Evolutionary conservation across 2,329 filamentous ascomycete genomes (phyloP), one percentile per base, ranked within the genome.

Genomic region (Xylariaceae sp.): DNA sequence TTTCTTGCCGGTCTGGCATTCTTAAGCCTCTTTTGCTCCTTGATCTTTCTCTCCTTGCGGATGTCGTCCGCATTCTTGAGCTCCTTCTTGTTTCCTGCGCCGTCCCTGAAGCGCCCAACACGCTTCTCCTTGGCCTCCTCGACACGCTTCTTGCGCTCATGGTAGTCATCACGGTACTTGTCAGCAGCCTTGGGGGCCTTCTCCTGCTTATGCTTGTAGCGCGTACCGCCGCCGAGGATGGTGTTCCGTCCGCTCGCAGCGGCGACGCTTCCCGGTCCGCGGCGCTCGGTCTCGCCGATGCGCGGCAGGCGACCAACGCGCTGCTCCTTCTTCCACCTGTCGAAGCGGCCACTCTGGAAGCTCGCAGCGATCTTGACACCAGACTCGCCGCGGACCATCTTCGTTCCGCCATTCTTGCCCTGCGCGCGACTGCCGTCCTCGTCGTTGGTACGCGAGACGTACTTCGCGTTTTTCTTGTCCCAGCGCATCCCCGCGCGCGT

Each of bases 381-480:
- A 69, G 87, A 91, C 78, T 99, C 95, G 68, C 95, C 93, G 61
- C 86, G 84, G 54, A 97, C 88, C 78, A 97, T 88, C 50, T 58
- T 58, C 1, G 36, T 54, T 70, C 83, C 84, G 58, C 84, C 83
- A 70, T 87, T 84, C 29, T 60, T 61, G 43, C 40, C 56, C 28
- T 55, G 52, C 2, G 36, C 84, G 68, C 87, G 87, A 26, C 86
- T 96, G 34, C 95, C 95, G 76, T 99, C 96, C 67, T 96, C 91
- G 76, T 99, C 95, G 80, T 99, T 98, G 67, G 87, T 87, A 31
- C 91, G 86, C 11, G 91, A 82, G 31, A 99, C 94, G 77, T 98
- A 99, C 77, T 97, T 98, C 77, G 91, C 96, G 69, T 87, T 86
- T 75, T 96, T 96, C 79, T 96, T 94, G 79, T 99, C 95, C 95